Conservation (phyloP, 768 basidiomycete species). For the Lentinula sp. region DNA sequence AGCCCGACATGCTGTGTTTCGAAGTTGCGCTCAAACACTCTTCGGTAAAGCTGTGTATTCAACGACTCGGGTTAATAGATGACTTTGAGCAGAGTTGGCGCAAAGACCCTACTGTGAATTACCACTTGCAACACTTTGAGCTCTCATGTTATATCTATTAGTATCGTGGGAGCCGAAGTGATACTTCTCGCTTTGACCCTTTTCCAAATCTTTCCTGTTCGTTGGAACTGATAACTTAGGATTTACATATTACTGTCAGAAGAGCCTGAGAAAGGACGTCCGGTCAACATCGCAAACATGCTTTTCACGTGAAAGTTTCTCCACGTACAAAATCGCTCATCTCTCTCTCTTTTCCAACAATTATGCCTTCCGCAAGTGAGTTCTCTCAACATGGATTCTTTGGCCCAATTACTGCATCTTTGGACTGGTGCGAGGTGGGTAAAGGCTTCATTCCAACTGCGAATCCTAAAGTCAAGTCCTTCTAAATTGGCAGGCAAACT, state of each 20-base stretch:
- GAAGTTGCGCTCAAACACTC: background rate
- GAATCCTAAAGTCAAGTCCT: background rate
- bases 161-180: too few species aligned
- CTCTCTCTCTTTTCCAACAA: slow-evolving; percentile 19
- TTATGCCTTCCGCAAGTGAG: slow-evolving; percentile 26
- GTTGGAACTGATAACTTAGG: too few species aligned
- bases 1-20: background rate
- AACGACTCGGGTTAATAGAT: background rate
- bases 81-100: too few species aligned
- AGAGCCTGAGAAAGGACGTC: too few species aligned
- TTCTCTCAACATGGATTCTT: slow-evolving; percentile 39
- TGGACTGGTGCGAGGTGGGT: slow-evolving; percentile 70
- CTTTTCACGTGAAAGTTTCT: background rate
- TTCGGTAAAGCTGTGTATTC: background rate
- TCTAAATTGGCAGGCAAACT: slow-evolving; percentile 48
- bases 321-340: background rate
- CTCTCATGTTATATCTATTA: too few species aligned
- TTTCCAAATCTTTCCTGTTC: too few species aligned
- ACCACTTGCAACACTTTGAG: too few species aligned
- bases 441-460: background rate
- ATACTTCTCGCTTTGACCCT: too few species aligned
- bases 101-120: too few species aligned
- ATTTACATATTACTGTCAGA: too few species aligned
- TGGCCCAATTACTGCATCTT: slow-evolving; percentile 63
- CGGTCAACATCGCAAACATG: background rate